These are phyloP conservation scores for Colletotrichum sp. DNA, from an alignment of 2,329 filamentous ascomycete species.

Conservation along the genomic window DNA sequence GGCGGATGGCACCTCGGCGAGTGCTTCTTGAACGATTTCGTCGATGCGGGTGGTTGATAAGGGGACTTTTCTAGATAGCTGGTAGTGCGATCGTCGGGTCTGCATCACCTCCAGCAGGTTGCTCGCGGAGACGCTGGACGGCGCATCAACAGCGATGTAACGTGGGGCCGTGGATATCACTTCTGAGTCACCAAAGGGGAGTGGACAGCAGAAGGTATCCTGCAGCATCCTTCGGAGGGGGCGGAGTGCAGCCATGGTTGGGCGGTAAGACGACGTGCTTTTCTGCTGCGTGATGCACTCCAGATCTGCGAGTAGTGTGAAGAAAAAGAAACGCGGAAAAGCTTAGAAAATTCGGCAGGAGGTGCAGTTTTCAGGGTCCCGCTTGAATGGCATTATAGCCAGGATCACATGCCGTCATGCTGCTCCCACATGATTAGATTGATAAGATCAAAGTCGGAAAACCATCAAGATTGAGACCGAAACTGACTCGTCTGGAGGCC, in stretches of 20 bases:
- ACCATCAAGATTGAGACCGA: neutral
- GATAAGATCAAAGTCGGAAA: neutral
- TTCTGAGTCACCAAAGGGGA: neutral
- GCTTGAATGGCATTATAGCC: neutral
- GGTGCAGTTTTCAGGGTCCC: neutral
- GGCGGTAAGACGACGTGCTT: neutral
- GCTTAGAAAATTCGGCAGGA: neutral
- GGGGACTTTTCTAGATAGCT: slow-evolving; percentile 67
- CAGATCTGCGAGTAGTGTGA: neutral
- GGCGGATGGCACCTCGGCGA: slow-evolving; percentile 75
- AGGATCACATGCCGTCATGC: neutral
- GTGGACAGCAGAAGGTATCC: neutral
- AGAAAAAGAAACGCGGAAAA: neutral
- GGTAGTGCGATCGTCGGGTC: slow-evolving; percentile 73
- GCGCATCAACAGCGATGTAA: neutral
- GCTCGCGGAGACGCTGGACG: slow-evolving; percentile 37
- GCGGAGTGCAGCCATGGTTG: neutral
- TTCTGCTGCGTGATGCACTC: neutral
- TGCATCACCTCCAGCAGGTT: slow-evolving; percentile 69
- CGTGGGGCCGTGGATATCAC: neutral
- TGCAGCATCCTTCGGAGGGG: neutral
- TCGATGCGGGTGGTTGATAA: slow-evolving; percentile 63
- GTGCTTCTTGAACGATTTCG: slow-evolving; percentile 67
- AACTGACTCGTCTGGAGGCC: neutral
- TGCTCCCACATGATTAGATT: neutral